Evolutionary conservation across 106 monocot genomes (phyloP).

Genomic region (Allium sativum): DNA sequence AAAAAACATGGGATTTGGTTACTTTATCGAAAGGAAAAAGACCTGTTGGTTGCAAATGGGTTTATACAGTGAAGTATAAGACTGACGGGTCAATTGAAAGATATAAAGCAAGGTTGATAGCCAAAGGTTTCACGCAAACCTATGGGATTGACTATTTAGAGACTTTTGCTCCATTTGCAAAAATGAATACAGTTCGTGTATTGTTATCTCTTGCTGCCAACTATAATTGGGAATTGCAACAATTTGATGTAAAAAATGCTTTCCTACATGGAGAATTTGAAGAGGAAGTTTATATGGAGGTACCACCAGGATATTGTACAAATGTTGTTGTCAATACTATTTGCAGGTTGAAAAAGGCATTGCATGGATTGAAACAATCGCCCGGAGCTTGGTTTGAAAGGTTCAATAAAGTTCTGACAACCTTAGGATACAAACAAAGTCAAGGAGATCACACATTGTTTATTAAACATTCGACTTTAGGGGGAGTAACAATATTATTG

Average conservation of each 20-base stretch:
- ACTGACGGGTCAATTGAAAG: neutral
- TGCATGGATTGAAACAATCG: constrained; percentile 1
- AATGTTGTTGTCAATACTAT: neutral
- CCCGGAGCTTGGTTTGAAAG: neutral
- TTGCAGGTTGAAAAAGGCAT: neutral
- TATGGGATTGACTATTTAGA: neutral
- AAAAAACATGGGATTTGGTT: neutral
- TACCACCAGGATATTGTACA: neutral
- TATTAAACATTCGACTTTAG: neutral
- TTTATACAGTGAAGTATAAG: neutral
- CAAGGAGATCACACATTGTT: neutral
- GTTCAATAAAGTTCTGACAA: neutral
- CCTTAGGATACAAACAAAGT: neutral
- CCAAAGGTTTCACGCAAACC: neutral
- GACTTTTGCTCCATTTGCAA: neutral
- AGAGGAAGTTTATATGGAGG: constrained; percentile 5
- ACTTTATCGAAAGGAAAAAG: neutral
- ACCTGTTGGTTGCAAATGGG: constrained; percentile 1
- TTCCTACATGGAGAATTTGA: neutral
- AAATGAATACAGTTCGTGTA: constrained; percentile 1
- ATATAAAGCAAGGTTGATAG: neutral
- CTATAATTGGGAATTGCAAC: neutral
- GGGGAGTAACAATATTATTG: neutral
- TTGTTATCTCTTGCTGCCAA: constrained; percentile 2
- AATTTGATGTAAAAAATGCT: neutral